Base-by-base conservation (phyloP, 1,284 basidiomycete genomes). In the Cryptococcus maquisensis region DNA sequence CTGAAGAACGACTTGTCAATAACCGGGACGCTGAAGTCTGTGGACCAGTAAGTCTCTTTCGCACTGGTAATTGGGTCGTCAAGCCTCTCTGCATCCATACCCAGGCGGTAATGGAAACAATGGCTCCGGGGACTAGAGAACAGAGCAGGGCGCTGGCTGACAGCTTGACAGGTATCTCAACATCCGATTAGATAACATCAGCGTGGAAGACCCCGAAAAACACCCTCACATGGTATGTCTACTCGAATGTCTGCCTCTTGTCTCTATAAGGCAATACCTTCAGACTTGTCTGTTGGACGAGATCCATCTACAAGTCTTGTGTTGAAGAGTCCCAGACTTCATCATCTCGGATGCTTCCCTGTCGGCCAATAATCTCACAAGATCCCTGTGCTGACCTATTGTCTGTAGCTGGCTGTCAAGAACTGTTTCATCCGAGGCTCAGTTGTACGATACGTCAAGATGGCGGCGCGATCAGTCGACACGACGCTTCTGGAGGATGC, bases 1-100 rank as follows among this genome's bases (percentile, higher is more conserved):
- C 86, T 99, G 69, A 98, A 99, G 80, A 99, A 99, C 79, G 95
- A 98, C 77, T 85, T 98, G 51, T 93, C 90, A 18, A 95, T 98
- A 73, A 92, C 90, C 13, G 96, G 96, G 3, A 89, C 92, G 21
- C 80, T 99, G 66, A 97, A 96, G 81, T 95, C 91, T 49, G 95
- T 98, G 46, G 95, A 98, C 80, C 96, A 98, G 92, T 95, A 71
- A 64, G 88, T 53, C 23, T 43, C 24, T 15, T 40, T 15, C n/a
- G 20, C 37, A 10, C 20, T 28, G 26, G 3, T 13, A 10, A 16
- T 21, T 35, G 24, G 24, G 28, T 13, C 23, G 10, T n/a, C 4
- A 7, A 26, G 15, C 23, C 10, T 45, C 16, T 12, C 8, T 40
- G 20, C 8, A 40, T 40, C 39, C 39, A 40, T n/a, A 8, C 39